Conservation (phyloP, 1,139 yeast species). For the Yamadazyma atlantica region DNA sequence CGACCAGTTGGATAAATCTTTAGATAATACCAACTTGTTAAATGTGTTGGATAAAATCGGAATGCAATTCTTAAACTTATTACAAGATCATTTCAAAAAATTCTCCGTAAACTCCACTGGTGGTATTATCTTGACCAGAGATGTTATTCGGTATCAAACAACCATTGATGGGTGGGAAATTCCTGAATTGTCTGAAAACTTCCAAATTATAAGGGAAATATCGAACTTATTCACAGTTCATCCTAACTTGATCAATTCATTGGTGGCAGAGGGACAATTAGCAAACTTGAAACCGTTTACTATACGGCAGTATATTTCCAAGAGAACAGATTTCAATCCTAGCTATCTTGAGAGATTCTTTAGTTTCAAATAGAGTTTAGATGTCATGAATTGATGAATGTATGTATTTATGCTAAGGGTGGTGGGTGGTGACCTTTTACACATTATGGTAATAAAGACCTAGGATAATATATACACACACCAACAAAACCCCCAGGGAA, state of each 20-base stretch:
- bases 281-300: constrained; percentile 66
- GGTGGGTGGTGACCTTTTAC: no score
- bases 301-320: constrained; percentile 67
- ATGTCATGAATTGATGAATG: constrained; percentile 9
- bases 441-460: constrained; percentile 5
- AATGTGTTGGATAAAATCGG: constrained; percentile 62
- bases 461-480: constrained; percentile 4
- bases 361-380: constrained; percentile 26
- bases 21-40: constrained; percentile 55
- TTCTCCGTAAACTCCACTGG: constrained; percentile 80
- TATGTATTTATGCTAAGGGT: not conserved
- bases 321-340: constrained; percentile 67
- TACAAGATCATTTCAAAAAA: constrained; percentile 74
- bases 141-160: constrained; percentile 75
- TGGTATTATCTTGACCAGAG: constrained; percentile 81
- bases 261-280: constrained; percentile 81
- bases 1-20: constrained; percentile 28
- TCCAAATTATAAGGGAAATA: constrained; percentile 74
- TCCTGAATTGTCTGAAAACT: constrained; percentile 63
- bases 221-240: constrained; percentile 85
- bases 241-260: constrained; percentile 63
- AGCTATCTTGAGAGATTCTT: constrained; percentile 53
- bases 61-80: constrained; percentile 52
- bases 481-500: not conserved
- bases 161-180: constrained; percentile 72